These are phyloP conservation scores for Stentor coeruleus DNA, from an alignment of 73 alveolate genomes.

Conservation along the genomic window DNA sequence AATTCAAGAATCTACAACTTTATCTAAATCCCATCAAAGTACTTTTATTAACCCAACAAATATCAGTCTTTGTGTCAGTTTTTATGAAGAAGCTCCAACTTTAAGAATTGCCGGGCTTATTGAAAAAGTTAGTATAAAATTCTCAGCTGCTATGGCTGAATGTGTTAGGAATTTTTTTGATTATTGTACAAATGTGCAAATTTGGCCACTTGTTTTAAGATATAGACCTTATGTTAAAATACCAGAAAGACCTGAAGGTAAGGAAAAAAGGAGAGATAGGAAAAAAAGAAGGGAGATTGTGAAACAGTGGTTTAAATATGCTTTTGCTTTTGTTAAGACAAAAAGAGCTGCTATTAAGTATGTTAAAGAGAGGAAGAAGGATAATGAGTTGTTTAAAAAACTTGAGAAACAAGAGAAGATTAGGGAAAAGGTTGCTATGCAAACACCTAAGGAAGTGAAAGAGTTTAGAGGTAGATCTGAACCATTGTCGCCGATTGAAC, in stretches of 20 bases:
- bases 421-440: neutral
- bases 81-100: constrained; percentile 10
- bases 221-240: neutral
- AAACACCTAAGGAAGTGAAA: neutral
- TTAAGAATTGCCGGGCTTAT: constrained; percentile 10
- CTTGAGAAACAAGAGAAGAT: neutral
- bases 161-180: constrained; percentile 1
- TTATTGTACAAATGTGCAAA: neutral
- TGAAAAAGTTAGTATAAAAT: neutral
- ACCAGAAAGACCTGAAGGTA: neutral
- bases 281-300: constrained; percentile 2
- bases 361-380: neutral
- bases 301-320: constrained; percentile 6
- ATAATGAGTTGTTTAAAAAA: neutral
- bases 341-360: neutral
- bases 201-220: neutral
- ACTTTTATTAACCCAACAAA: neutral
- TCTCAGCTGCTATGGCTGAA: constrained; percentile 24
- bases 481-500: neutral
- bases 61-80: neutral
- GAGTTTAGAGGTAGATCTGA: neutral
- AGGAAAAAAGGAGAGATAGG: neutral
- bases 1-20: neutral
- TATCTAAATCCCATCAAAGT: neutral
- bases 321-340: neutral